phyloP scores from a whole-genome alignment of 2,329 filamentous ascomycete genomes.

The Phaeosphaeriaceae sp. region DNA sequence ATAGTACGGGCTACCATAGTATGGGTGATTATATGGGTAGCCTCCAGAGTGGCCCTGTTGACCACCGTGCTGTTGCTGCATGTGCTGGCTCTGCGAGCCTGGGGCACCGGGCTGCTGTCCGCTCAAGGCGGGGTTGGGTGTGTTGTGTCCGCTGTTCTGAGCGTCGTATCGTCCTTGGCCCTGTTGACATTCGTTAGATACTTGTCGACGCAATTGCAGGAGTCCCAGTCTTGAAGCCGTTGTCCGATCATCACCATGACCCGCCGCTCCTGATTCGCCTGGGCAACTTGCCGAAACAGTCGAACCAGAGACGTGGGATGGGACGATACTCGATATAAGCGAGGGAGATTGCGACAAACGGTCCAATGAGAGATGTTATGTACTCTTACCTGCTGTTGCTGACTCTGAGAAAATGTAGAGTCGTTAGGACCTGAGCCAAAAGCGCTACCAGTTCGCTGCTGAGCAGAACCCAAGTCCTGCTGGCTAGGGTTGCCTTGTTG shows the following conservation, averaged over 20 bases:
- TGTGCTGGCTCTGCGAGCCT: conserved; percentile 54
- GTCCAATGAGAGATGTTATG: conserved; percentile 4
- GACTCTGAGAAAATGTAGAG: conserved; percentile 68
- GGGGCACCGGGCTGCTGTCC: conserved; percentile 59
- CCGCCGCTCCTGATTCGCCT: neutral
- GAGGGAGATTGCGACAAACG: neutral
- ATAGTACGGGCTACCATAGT: conserved; percentile 69
- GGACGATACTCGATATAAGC: conserved; percentile 2
- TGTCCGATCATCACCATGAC: conserved; percentile 10
- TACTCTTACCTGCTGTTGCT: conserved; percentile 61
- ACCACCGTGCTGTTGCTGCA: conserved; percentile 54
- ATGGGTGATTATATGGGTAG: conserved; percentile 62
- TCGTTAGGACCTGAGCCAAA: conserved; percentile 70
- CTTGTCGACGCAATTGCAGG: neutral
- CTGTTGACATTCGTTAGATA: conserved; percentile 31
- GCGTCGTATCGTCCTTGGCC: conserved; percentile 76
- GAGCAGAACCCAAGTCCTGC: conserved; percentile 73
- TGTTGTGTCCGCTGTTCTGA: conserved; percentile 88
- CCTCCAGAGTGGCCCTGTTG: conserved; percentile 53
- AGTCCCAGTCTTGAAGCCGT: conserved; percentile 7
- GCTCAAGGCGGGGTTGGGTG: conserved; percentile 78
- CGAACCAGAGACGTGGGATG: conserved; percentile 6
- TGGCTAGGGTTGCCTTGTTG: conserved; percentile 62
- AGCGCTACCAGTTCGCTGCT: conserved; percentile 78
- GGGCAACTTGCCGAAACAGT: conserved; percentile 5